Percentiles rank a stretch among this genome's conserved stretches.
phyloP scores from a whole-genome alignment of 73 alveolate genomes.

The Tetrahymena malaccensis region DNA sequence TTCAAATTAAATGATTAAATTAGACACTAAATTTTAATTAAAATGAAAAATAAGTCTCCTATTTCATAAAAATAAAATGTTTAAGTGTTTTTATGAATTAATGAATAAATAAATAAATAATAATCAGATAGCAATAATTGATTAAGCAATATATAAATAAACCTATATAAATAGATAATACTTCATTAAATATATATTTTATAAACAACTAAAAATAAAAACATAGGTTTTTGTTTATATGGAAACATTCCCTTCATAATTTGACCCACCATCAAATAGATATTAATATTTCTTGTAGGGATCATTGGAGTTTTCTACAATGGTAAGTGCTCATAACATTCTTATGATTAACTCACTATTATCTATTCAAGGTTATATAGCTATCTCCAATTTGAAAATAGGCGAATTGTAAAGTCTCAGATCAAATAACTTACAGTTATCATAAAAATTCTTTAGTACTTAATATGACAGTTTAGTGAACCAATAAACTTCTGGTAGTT shows the following conservation, averaged over 20 bases:
- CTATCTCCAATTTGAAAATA: not conserved
- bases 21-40: too few species aligned
- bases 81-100: too few species aligned
- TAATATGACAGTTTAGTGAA: not conserved
- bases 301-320: not conserved
- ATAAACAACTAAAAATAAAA: not conserved
- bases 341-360: not conserved
- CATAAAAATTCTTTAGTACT: not conserved
- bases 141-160: too few species aligned
- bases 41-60: too few species aligned
- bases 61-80: too few species aligned
- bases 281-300: not conserved
- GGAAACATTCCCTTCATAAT: not conserved
- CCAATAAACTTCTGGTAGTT: not conserved
- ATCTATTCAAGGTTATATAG: not conserved
- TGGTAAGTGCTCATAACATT: not conserved
- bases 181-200: too few species aligned
- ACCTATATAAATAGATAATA: too few species aligned
- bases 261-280: not conserved
- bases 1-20: too few species aligned
- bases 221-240: not conserved
- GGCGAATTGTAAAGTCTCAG: not conserved
- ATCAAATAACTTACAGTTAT: not conserved
- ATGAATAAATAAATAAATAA: too few species aligned
- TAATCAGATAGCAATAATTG: too few species aligned